Evolutionary conservation across 495 filamentous ascomycete species (phyloP).

Genomic region (Aspergillus panamensis): DNA sequence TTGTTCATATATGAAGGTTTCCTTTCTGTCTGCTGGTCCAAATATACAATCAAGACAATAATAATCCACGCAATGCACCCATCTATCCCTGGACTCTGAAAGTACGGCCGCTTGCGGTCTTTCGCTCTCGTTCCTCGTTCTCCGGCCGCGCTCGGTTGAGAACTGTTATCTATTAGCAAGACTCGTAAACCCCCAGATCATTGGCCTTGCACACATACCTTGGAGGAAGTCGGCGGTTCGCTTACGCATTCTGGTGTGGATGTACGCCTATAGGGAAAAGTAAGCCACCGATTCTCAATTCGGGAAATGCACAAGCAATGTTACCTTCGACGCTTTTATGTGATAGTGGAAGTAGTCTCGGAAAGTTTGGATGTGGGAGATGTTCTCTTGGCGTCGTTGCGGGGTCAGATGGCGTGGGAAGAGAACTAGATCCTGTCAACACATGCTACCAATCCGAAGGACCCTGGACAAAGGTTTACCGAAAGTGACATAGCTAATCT

Average conservation of each 20-base stretch:
- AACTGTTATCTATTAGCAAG: slow-evolving; percentile 51
- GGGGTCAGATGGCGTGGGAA: slow-evolving; percentile 92
- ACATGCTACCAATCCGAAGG: not conserved
- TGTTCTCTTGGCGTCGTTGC: slow-evolving; percentile 87
- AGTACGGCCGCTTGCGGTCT: slow-evolving; percentile 93
- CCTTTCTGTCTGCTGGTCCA: slow-evolving; percentile 8
- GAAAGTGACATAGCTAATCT: slow-evolving; percentile 97
- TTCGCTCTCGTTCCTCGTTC: slow-evolving; percentile 94
- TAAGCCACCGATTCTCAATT: slow-evolving; percentile 16
- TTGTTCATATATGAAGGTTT: slow-evolving; percentile 8
- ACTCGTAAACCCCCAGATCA: not conserved
- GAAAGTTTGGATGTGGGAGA: slow-evolving; percentile 99
- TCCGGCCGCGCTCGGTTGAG: slow-evolving; percentile 88
- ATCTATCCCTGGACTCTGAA: slow-evolving; percentile 70
- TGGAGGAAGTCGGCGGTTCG: slow-evolving; percentile 97
- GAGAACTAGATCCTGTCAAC: slow-evolving; percentile 58
- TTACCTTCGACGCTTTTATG: slow-evolving; percentile 95
- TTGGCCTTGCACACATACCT: slow-evolving; percentile 48
- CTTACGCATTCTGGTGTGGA: slow-evolving; percentile 95
- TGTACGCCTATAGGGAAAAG: slow-evolving; percentile 66
- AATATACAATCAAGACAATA: slow-evolving; percentile 15
- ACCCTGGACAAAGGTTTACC: slow-evolving; percentile 49
- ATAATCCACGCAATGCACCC: slow-evolving; percentile 16
- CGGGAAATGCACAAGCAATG: not conserved
- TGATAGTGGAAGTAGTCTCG: slow-evolving; percentile 99